phyloP scores from a whole-genome alignment of 495 filamentous ascomycete genomes.

The Lineolata rhizophorae region DNA sequence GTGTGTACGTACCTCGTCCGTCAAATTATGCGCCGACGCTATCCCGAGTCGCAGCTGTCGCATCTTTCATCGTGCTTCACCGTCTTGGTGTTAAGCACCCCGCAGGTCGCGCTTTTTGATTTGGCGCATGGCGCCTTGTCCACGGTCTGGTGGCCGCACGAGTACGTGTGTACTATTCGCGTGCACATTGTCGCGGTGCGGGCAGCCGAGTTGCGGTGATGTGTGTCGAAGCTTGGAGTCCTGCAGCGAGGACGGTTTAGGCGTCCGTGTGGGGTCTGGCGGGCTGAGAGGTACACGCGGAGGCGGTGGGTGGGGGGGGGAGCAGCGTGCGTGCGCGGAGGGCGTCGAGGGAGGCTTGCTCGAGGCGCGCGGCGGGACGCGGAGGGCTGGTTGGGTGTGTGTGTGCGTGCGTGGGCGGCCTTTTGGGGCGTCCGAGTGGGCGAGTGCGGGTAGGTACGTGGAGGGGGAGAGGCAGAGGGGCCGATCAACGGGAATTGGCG shows the following conservation, averaged over 20 bases:
- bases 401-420: no score
- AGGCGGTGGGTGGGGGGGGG: conserved; percentile 1
- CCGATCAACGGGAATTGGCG: no score
- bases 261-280: conserved; percentile 1
- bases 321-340: no score
- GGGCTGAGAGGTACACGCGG: neutral
- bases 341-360: no score
- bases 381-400: no score
- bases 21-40: no score
- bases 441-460: no score
- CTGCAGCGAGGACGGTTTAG: conserved; percentile 4
- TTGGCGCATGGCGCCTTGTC: conserved; percentile 16
- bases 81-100: conserved; percentile 6
- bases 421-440: no score
- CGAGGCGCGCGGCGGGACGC: no score
- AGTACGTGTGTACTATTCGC: conserved; percentile 16
- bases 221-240: neutral
- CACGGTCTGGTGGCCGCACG: conserved; percentile 12
- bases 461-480: no score
- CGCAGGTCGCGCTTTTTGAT: conserved; percentile 12
- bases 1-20: no score
- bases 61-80: conserved; percentile 20
- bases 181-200: conserved; percentile 17
- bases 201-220: no score
- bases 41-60: conserved; percentile 15